These are phyloP conservation scores for Lojkania enalia DNA, from an alignment of 2,329 filamentous ascomycete genomes.

Conservation along the genomic window DNA sequence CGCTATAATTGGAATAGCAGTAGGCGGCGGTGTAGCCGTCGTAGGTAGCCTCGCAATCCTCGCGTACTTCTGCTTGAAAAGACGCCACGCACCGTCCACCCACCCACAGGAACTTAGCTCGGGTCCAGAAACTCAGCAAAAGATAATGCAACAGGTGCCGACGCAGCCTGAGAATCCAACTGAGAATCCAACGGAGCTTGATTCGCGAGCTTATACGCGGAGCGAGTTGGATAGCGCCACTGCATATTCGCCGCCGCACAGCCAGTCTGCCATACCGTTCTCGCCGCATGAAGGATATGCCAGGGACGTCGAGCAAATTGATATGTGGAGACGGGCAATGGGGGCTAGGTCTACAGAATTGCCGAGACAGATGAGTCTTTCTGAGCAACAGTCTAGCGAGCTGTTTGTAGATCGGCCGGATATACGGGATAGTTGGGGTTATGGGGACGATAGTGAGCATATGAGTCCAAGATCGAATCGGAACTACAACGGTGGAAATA, in stretches of 20 bases:
- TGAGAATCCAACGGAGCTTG: constrained; percentile 5
- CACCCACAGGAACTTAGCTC: constrained; percentile 2
- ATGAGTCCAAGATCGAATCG: no score
- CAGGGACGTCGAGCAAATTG: background rate
- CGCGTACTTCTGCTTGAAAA: constrained; percentile 8
- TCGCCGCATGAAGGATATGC: background rate
- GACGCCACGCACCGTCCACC: constrained; percentile 1
- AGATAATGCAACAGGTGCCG: background rate
- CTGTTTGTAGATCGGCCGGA: background rate
- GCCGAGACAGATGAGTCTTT: background rate
- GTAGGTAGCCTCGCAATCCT: constrained; percentile 5
- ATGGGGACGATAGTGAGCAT: constrained; percentile 4
- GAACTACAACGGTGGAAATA: no score
- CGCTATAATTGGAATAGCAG: constrained; percentile 18
- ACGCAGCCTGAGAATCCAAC: background rate
- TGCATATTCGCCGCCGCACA: background rate
- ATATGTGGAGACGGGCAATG: constrained; percentile 5
- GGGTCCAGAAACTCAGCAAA: background rate
- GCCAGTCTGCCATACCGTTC: background rate
- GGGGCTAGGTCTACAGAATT: background rate
- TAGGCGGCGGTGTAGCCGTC: constrained; percentile 12
- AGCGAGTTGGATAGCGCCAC: constrained; percentile 6
- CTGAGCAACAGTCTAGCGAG: background rate
- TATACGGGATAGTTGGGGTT: constrained; percentile 2
- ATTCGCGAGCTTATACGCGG: constrained; percentile 1